Evolutionary conservation across 108 stramenopile genomes (phyloP), one percentile per base, ranked within the genome.

Genomic region (Nitzschia inconspicua): DNA sequence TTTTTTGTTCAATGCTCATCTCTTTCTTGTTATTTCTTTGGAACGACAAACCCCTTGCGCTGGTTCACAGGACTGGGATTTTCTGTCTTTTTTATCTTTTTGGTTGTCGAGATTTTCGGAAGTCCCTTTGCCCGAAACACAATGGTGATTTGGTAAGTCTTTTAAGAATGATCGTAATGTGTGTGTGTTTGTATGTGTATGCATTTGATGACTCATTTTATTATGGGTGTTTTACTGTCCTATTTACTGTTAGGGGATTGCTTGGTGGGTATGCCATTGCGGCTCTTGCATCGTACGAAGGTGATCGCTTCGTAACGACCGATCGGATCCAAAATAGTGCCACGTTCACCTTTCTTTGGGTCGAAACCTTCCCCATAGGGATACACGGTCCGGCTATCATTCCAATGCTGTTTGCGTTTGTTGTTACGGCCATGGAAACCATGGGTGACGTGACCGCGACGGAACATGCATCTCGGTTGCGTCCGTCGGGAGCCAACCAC

Each of bases 371-470:
- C 49, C 77, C 77, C 20, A 57, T 78, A 30, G 32, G 72, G 8
- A 43, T 78, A 25, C 53, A 73, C 48, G 49, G 47, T 53, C 72
- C 72, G 25, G 58, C 65, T 14, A 35, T 78, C 46, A 58, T 78
- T 11, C 77, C 77, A 3, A 66, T 44, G 59, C 54, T 78, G 20
- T 47, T 78, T 24, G 77, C 54, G 18, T 78, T 72, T 54, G 25
- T 73, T 32, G 73, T 78, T 19, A 69, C 77, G 9, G 66, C 77
- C n/a, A 71, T 73, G 58, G 77, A 78, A 60, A 78, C 77, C 11
- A 61, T 75, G 29, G 77, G 73, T 9, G 77, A 78, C 57, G 59
- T 75, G 10, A 66, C 73, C 23, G 75, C 67, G 10, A 71, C 77
- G 3, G 53, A 47, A 37, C 48, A 75, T 27, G 73, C 67, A 26